Evolutionary conservation across 169 alveolate genomes (phyloP), one percentile per base, ranked within the genome.

Genomic region (Plasmodium cynomolgi): DNA sequence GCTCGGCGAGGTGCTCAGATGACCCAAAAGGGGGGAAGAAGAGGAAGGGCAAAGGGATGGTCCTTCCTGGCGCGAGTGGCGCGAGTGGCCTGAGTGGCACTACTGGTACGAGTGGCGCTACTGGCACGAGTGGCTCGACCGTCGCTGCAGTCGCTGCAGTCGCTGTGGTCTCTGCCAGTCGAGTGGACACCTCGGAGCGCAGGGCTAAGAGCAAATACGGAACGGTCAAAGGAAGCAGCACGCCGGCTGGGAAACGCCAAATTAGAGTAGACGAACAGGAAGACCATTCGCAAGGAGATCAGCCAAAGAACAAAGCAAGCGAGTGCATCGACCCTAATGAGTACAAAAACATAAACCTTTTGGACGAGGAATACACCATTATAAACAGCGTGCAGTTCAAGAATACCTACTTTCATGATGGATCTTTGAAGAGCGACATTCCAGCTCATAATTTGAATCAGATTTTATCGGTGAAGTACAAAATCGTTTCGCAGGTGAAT

Each of bases 391-490:
- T 86, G 31, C 95, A 79, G 39, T 95, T 95, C 58, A 95, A 88
- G 58, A 84, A 91, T 34, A 91, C 84, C 73, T 95, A 95, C 34
- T 95, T 93, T 68, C 97, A 95, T 91, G 97, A 95, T 71, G 97
- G 97, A 3, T 93, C 96, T 11, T 80, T 95, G 33, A 92, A 93
- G 39, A 95, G 97, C 47, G 97, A 95, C 56, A 85, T 95, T 15
- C 97, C 97, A 1, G 93, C 93, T 33, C 91, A 83, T 37, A 80
- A 83, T 71, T 33, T 95, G 68, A 86, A 85, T 29, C 95, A 93
- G 26, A 83, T 88, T 29, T 95, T 95, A 44, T 95, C 95, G 2
- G 95, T 90, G 9, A 93, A 83, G 13, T 95, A 84, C 81, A 85
- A 84, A 72, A 95, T 95, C 37, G 97, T 93, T 37, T 86, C 90